These are phyloP conservation scores for Rehmannia glutinosa DNA, from an alignment of 257 asterid genomes.

Conservation along the genomic window DNA sequence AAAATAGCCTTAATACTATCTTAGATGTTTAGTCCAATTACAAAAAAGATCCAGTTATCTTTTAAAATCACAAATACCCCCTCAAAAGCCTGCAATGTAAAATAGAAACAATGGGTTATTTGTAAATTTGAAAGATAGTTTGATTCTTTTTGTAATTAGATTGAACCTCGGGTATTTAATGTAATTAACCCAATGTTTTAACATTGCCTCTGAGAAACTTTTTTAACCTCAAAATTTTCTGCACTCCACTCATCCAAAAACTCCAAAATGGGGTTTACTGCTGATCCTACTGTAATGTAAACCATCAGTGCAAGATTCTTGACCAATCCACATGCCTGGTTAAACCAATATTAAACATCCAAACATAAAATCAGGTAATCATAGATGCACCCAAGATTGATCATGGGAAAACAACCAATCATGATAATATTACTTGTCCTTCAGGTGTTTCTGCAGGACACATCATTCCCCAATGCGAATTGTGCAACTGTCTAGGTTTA, in stretches of 20 bases:
- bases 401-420: neutral
- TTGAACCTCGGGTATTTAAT: no score
- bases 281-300: constrained; percentile 90
- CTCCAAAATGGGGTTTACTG: constrained; percentile 79
- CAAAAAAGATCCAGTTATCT: no score
- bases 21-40: no score
- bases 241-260: constrained; percentile 89
- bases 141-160: no score
- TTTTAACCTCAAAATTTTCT: constrained; percentile 91
- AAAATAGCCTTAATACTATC: neutral
- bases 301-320: constrained; percentile 93
- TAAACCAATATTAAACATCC: constrained; percentile 14
- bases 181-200: constrained; percentile 87
- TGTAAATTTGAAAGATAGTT: no score
- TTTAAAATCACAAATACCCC: no score
- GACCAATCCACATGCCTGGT: constrained; percentile 87
- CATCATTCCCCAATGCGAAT: constrained; percentile 97
- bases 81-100: no score
- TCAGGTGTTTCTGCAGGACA: constrained; percentile 94
- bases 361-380: neutral
- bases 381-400: neutral
- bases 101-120: no score
- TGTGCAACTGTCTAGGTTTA: constrained; percentile 85
- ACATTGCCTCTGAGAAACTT: no score
- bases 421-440: constrained; percentile 59